Evolutionary conservation across 768 basidiomycete species (phyloP).

Genomic region (Boletus sensibilis): DNA sequence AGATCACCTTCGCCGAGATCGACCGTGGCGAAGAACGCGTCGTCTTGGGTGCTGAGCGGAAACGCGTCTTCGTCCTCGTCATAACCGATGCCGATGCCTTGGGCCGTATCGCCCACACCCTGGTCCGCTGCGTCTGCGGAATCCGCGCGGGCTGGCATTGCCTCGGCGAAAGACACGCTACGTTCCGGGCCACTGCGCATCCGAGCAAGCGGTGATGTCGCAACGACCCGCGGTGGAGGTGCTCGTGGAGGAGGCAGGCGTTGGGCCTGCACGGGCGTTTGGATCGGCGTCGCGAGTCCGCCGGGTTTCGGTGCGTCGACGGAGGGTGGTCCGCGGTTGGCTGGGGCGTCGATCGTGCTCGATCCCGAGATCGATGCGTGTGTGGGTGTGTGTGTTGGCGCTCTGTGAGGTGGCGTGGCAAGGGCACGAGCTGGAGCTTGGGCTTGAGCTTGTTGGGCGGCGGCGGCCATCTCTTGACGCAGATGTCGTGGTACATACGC

Average conservation of each 20-base stretch:
- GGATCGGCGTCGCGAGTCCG: constrained; percentile 36
- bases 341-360: background rate
- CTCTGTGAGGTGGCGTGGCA: background rate
- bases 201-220: constrained; percentile 15
- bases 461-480: constrained; percentile 28
- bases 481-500: constrained; percentile 43
- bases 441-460: constrained; percentile 7
- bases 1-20: constrained; percentile 49
- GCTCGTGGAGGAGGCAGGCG: constrained; percentile 22
- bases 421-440: background rate
- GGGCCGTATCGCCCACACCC: background rate
- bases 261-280: constrained; percentile 34
- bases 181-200: constrained; percentile 11
- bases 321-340: background rate
- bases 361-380: constrained; percentile 1
- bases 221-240: constrained; percentile 4
- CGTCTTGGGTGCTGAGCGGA: constrained; percentile 63
- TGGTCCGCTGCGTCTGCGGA: constrained; percentile 3
- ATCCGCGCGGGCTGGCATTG: background rate
- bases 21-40: constrained; percentile 57
- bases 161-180: constrained; percentile 9
- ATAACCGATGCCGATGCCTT: constrained; percentile 28
- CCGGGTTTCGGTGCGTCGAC: constrained; percentile 1
- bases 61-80: constrained; percentile 37
- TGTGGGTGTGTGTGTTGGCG: background rate